Evolutionary conservation across 1,284 basidiomycete species (phyloP).

Genomic region (Pseudozyma hubeiensis): DNA sequence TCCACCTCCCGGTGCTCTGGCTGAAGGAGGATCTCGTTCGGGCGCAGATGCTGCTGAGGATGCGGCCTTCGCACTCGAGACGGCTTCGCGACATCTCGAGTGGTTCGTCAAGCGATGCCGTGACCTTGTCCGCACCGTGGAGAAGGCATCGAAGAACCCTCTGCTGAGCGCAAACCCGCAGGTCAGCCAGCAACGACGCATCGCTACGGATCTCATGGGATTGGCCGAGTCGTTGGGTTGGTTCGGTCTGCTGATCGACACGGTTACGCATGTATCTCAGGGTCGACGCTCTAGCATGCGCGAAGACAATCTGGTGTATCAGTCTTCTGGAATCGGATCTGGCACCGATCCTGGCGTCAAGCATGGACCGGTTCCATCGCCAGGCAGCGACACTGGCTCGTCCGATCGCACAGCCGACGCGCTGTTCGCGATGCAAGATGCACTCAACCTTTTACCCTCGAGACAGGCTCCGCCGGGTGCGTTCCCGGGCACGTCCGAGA

Average conservation of each 20-base stretch:
- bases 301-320: slow-evolving; percentile 43
- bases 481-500: slow-evolving; percentile 42
- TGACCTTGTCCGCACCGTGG: slow-evolving; percentile 35
- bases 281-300: slow-evolving; percentile 41
- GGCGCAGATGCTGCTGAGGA: slow-evolving; percentile 49
- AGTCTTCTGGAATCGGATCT: slow-evolving; percentile 29
- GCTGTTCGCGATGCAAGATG: slow-evolving; percentile 45
- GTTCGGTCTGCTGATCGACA: slow-evolving; percentile 52
- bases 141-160: slow-evolving; percentile 38
- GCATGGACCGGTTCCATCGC: slow-evolving; percentile 20
- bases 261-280: slow-evolving; percentile 44
- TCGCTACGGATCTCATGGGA: slow-evolving; percentile 46
- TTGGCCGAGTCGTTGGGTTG: slow-evolving; percentile 49
- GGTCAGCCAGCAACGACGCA: slow-evolving; percentile 25
- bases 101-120: slow-evolving; percentile 46
- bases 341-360: slow-evolving; percentile 41
- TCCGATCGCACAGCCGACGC: slow-evolving; percentile 43
- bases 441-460: slow-evolving; percentile 39
- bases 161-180: slow-evolving; percentile 28
- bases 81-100: slow-evolving; percentile 46
- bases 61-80: slow-evolving; percentile 49
- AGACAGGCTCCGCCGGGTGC: slow-evolving; percentile 49
- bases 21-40: slow-evolving; percentile 34
- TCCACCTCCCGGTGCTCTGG: slow-evolving; percentile 42
- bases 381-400: slow-evolving; percentile 12